Conservation (phyloP, 1,139 yeast species). For the Tardiomyces depauwii region DNA sequence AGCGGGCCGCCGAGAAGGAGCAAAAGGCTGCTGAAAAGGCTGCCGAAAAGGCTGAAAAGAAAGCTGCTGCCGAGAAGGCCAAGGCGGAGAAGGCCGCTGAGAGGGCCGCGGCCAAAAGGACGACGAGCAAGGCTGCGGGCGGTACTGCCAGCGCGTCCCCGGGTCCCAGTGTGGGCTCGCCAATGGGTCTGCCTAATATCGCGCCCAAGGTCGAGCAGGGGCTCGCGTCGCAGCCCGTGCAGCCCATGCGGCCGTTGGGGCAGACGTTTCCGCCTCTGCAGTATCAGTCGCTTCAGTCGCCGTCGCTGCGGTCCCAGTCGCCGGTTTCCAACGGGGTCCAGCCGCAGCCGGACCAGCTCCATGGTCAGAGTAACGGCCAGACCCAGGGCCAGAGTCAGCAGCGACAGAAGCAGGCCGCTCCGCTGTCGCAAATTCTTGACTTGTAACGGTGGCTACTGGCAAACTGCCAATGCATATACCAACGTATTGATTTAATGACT, state of each 20-base stretch:
- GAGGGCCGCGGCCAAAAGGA: slow-evolving; percentile 1
- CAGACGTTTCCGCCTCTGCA: no score
- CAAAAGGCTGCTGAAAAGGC: slow-evolving; percentile 4
- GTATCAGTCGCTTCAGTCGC: no score
- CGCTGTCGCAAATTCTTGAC: no score
- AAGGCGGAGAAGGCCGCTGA: slow-evolving; percentile 5
- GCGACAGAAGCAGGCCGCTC: slow-evolving; percentile 1
- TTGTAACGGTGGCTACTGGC: no score
- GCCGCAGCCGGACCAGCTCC: no score
- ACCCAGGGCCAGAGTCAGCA: slow-evolving; percentile 1
- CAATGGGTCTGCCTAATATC: neutral
- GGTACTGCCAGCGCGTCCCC: slow-evolving; percentile 1
- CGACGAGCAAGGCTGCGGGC: slow-evolving; percentile 4
- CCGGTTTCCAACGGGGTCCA: no score
- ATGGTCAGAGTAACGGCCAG: neutral
- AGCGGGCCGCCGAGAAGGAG: neutral
- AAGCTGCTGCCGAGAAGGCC: slow-evolving; percentile 6
- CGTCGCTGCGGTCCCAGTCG: no score
- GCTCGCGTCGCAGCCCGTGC: no score
- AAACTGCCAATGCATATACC: no score
- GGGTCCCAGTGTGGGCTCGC: neutral
- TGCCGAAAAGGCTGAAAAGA: slow-evolving; percentile 2
- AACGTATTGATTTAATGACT: no score
- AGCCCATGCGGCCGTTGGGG: no score
- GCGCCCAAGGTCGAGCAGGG: neutral